Evolutionary conservation across 345 rosid species (phyloP), one percentile per base, ranked within the genome.

Genomic region (Laguncularia racemosa): DNA sequence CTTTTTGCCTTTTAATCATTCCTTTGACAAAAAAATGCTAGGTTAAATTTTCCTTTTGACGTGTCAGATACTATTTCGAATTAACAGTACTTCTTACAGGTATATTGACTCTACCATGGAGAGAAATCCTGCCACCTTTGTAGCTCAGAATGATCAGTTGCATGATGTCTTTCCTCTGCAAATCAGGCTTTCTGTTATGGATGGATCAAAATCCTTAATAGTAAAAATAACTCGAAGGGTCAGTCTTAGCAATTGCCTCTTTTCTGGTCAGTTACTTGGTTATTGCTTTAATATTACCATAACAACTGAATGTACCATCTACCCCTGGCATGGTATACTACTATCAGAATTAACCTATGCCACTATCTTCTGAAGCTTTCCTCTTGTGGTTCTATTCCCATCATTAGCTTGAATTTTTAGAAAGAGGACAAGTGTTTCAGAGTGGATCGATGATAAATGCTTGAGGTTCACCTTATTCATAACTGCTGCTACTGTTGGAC

Each of bases 81-180:
- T 18, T 51, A 48, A 61, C 13, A 10, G 44, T 0, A 56, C 20
- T 58, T 55, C 58, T 28, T 73, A 12, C 73, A 85, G 92, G 88
- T 79, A 82, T 46, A 70, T 60, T 45, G 73, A 82, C 62, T 63
- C 61, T 60, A 74, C 58, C 17, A 72, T 69, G 44, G 48, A 53
- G 46, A 60, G 73, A 60, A 65, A 58, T 52, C 65, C 67, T 23
- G 61, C 63, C 63, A 58, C 55, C 38, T 48, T 55, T 73, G 58
- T 49, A 56, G 63, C 68, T 66, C 63, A 65, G 13, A 76, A 71
- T 46, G 74, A 75, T 61, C 65, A 68, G 58, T 57, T 78, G 60
- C 77, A 68, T 4, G 86, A 82, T 46, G 76, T 82, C 52, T 82
- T 82, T 70, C 79, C 86, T 23, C 71, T 85, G 63, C 74, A 67